Evolutionary conservation across 2,329 filamentous ascomycete genomes (phyloP), one percentile per base, ranked within the genome.

Genomic region (Davidsoniella eucalypti): DNA sequence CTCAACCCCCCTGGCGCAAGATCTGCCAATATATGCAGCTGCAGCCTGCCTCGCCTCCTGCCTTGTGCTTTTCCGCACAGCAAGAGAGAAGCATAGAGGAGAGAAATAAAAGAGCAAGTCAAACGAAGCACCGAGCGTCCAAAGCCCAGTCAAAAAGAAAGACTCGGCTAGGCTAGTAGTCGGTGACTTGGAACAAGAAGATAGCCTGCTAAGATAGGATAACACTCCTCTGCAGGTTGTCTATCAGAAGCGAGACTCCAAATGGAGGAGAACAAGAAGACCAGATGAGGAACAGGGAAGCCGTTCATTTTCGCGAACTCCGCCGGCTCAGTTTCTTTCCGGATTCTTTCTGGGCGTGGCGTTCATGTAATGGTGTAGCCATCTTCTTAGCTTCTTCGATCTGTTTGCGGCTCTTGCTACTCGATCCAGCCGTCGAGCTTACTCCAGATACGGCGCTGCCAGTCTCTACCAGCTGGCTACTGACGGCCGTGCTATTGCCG

Each of bases 381-480:
- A 47, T 50, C 44, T 53, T 53, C 51, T 53, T 53, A n/a, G 47
- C 42, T 16, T 53, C 51, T 39, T 53, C 51, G 25, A 53, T 53
- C 12, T 40, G 36, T 29, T 53, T 53, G 26, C 51, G 47, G 25
- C 36, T 44, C 12, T 18, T 48, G 33, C 46, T 37, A 6, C 33
- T 48, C 18, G 33, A 36, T 14, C 36, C 49, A 16, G 23, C 39
- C 6, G n/a, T 43, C 23, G 42, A 25, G 8, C 25, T 17, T 21
- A 12, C 14, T n/a, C 12, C 18, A 2, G 47, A 29, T 2, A 49
- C 26, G 2, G 49, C 43, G 10, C 41, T 47, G 23, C 51, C 43
- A 26, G 49, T 45, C 29, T 53, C 51, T 7, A 50, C 44, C 18
- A 53, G 18, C 16, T 50, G 25, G 14, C 43, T 45, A n/a, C 47